Evolutionary conservation across 1,284 basidiomycete species (phyloP).

Genomic region (Ganoderma resinaceum): DNA sequence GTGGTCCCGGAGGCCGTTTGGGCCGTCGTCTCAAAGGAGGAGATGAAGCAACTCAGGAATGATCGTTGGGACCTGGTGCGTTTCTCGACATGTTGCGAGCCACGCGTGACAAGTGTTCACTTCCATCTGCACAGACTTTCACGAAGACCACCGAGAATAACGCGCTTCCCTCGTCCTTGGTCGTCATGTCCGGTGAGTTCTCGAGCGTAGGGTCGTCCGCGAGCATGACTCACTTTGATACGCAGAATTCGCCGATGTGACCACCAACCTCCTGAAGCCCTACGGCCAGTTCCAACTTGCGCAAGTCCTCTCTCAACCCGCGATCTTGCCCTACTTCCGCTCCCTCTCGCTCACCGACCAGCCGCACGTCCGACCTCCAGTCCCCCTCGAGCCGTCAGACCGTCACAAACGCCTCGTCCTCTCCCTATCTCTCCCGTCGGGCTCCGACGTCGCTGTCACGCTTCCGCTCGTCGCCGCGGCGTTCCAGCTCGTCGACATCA

Average conservation of each 20-base stretch:
- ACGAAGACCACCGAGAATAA: conserved; percentile 78
- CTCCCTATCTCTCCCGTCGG: conserved; percentile 64
- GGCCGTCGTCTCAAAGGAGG: conserved; percentile 83
- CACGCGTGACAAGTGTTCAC: background rate
- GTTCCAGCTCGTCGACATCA: conserved; percentile 76
- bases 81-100: conserved; percentile 23
- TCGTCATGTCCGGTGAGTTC: conserved; percentile 73
- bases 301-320: conserved; percentile 66
- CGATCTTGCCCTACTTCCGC: conserved; percentile 78
- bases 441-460: conserved; percentile 56
- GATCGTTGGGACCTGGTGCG: conserved; percentile 87
- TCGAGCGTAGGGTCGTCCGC: background rate
- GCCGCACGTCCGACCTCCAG: conserved; percentile 70
- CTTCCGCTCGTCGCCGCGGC: conserved; percentile 68
- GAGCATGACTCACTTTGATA: conserved; percentile 3
- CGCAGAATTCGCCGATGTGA: conserved; percentile 81
- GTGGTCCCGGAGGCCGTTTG: conserved; percentile 77
- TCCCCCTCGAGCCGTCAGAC: conserved; percentile 53
- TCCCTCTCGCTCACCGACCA: conserved; percentile 87
- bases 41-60: conserved; percentile 71
- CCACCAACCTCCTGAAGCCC: conserved; percentile 79
- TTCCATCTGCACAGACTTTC: conserved; percentile 61
- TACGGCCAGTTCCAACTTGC: conserved; percentile 60
- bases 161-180: conserved; percentile 62
- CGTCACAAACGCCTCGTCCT: conserved; percentile 79